These are phyloP conservation scores for Phytophthora tubulina DNA, from an alignment of 352 stramenopile genomes.

Conservation along the genomic window DNA sequence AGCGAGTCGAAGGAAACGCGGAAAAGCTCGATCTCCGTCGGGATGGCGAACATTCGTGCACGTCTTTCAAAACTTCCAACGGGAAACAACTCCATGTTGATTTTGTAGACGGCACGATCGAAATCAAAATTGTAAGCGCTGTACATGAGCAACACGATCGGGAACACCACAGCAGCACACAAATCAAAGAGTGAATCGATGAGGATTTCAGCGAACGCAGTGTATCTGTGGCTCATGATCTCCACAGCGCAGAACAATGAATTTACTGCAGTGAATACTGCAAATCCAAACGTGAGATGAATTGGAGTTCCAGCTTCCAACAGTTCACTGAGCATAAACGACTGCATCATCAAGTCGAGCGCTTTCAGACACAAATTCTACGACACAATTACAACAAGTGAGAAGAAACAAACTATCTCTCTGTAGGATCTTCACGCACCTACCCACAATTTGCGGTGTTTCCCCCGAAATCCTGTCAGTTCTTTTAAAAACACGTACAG, in stretches of 20 bases:
- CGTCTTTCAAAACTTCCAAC: constrained; percentile 46
- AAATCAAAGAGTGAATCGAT: constrained; percentile 55
- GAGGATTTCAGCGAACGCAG: constrained; percentile 46
- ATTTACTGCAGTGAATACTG: constrained; percentile 37
- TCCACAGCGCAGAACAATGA: constrained; percentile 32
- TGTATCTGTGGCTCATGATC: constrained; percentile 31
- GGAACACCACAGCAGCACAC: constrained; percentile 40
- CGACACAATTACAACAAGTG: not conserved
- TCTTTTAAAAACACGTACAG: constrained; percentile 37
- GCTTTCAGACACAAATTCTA: constrained; percentile 52
- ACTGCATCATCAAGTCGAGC: constrained; percentile 44
- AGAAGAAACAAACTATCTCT: not conserved
- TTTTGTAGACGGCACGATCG: constrained; percentile 33
- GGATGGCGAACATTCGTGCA: constrained; percentile 40
- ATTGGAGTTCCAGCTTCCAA: constrained; percentile 44
- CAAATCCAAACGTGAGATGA: constrained; percentile 31
- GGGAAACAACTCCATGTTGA: constrained; percentile 38
- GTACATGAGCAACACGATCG: constrained; percentile 38
- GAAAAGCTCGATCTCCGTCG: constrained; percentile 42
- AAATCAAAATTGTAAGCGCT: constrained; percentile 40
- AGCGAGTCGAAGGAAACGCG: constrained; percentile 47
- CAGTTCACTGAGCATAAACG: constrained; percentile 33
- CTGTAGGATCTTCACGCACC: not conserved
- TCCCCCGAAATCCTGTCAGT: constrained; percentile 38
- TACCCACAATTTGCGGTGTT: constrained; percentile 53